These are phyloP conservation scores for Hortiboletus flavorubellus DNA, from an alignment of 768 basidiomycete species.

Conservation along the genomic window DNA sequence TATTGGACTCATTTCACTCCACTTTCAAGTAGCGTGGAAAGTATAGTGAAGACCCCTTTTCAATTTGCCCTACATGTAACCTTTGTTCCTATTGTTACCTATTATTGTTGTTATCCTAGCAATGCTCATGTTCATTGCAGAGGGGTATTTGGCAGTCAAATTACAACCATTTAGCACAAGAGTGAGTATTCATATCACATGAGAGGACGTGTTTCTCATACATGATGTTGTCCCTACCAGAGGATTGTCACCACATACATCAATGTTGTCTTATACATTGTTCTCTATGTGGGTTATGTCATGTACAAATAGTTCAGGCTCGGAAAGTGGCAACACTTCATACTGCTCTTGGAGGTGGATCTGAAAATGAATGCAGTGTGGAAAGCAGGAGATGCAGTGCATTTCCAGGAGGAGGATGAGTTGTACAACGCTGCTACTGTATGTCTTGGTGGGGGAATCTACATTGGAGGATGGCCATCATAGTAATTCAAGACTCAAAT, in stretches of 20 bases:
- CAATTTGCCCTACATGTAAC: constrained; percentile 59
- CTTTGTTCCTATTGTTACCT: constrained; percentile 52
- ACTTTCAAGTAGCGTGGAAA: constrained; percentile 60
- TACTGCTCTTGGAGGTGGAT: constrained; percentile 44
- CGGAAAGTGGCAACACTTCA: constrained; percentile 33
- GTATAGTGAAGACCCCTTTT: constrained; percentile 47
- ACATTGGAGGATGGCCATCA: not conserved
- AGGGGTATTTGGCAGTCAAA: constrained; percentile 49
- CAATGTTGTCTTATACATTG: constrained; percentile 45
- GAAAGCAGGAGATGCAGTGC: constrained; percentile 42
- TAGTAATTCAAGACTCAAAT: not conserved
- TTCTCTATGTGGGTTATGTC: constrained; percentile 45
- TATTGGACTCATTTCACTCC: constrained; percentile 53
- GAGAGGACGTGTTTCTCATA: not conserved
- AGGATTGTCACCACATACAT: constrained; percentile 56
- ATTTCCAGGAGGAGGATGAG: constrained; percentile 33
- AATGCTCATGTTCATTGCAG: constrained; percentile 50
- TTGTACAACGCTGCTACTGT: not conserved
- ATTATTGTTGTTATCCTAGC: constrained; percentile 47
- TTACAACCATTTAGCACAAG: constrained; percentile 42
- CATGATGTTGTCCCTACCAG: constrained; percentile 21
- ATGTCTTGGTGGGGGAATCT: not conserved
- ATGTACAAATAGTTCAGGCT: constrained; percentile 36
- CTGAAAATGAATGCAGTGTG: constrained; percentile 53
- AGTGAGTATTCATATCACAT: constrained; percentile 26